A percentile compares a stretch with the other conserved stretches of the same genome.
Conservation (phyloP, 2,329 filamentous ascomycete species). For the Biscogniauxia marginata region DNA sequence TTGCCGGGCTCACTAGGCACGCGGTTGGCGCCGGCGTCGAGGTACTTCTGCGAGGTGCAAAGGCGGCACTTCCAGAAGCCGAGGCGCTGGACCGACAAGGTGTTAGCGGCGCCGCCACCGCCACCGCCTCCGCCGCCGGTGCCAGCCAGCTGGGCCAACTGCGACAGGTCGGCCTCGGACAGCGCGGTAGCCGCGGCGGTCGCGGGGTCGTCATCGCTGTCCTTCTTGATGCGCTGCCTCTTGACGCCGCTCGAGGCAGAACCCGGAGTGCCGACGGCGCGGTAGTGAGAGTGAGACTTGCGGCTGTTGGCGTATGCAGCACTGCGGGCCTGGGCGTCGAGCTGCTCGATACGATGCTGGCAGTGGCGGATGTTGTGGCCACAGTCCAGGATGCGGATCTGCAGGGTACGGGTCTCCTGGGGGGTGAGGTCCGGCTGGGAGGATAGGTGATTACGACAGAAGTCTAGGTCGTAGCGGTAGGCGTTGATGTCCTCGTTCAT, state of each 20-base stretch:
- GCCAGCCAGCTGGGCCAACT: constrained; percentile 9
- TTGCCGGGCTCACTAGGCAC: constrained; percentile 45
- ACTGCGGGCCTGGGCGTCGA: constrained; percentile 34
- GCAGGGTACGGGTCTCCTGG: constrained; percentile 40
- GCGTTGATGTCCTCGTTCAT: constrained; percentile 42
- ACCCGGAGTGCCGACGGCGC: constrained; percentile 6
- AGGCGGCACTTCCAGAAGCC: constrained; percentile 48
- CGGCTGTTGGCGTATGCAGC: constrained; percentile 4
- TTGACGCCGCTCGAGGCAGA: constrained; percentile 14
- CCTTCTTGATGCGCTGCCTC: constrained; percentile 14
- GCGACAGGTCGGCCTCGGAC: constrained; percentile 6
- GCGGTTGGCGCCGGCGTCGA: constrained; percentile 39
- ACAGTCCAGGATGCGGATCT: constrained; percentile 43
- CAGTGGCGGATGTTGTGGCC: constrained; percentile 44
- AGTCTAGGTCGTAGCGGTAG: constrained; percentile 43
- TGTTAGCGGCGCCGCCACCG: constrained; percentile 15
- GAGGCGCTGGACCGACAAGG: constrained; percentile 37
- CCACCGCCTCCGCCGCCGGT: constrained; percentile 13
- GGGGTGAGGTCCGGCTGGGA: constrained; percentile 35
- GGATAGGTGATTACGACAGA: constrained; percentile 37
- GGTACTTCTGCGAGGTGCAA: constrained; percentile 43
- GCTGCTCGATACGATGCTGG: constrained; percentile 40
- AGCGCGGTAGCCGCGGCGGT: constrained; percentile 11
- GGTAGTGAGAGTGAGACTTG: constrained; percentile 11
- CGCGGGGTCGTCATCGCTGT: constrained; percentile 16